phyloP scores from a whole-genome alignment of 768 basidiomycete genomes.

The Termitomyces sp. region DNA sequence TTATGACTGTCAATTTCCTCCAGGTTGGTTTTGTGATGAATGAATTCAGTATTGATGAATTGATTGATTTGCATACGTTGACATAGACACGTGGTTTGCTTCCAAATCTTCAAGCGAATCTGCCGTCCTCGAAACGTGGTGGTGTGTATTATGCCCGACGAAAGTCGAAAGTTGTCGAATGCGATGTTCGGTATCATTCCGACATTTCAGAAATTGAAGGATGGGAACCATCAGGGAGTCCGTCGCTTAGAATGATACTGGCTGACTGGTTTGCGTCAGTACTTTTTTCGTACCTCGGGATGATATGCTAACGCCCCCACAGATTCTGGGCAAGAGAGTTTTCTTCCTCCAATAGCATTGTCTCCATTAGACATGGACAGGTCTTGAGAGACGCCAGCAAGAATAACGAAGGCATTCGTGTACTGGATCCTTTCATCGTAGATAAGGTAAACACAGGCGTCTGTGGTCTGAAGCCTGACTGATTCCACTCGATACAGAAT shows the following conservation, averaged over 20 bases:
- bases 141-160: conserved; percentile 28
- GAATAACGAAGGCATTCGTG: not conserved
- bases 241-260: conserved; percentile 19
- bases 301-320: not conserved
- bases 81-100: conserved; percentile 35
- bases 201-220: conserved; percentile 1
- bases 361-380: conserved; percentile 7
- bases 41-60: not conserved
- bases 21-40: conserved; percentile 35
- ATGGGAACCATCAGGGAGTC: conserved; percentile 9
- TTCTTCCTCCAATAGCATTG: conserved; percentile 16
- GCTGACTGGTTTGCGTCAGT: conserved; percentile 38
- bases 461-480: not conserved
- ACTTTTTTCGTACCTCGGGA: not conserved
- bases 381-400: not conserved
- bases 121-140: conserved; percentile 14
- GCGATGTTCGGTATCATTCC: conserved; percentile 25
- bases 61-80: not conserved
- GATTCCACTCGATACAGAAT: conserved; percentile 2
- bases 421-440: conserved; percentile 10
- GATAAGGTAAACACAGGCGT: not conserved
- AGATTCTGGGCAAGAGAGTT: conserved; percentile 44
- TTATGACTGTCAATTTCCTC: conserved; percentile 57
- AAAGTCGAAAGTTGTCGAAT: conserved; percentile 12
- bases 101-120: conserved; percentile 46